phyloP scores from a whole-genome alignment of 225 moss, liverwort and hornwort species.

The Marchantia paleacea region DNA sequence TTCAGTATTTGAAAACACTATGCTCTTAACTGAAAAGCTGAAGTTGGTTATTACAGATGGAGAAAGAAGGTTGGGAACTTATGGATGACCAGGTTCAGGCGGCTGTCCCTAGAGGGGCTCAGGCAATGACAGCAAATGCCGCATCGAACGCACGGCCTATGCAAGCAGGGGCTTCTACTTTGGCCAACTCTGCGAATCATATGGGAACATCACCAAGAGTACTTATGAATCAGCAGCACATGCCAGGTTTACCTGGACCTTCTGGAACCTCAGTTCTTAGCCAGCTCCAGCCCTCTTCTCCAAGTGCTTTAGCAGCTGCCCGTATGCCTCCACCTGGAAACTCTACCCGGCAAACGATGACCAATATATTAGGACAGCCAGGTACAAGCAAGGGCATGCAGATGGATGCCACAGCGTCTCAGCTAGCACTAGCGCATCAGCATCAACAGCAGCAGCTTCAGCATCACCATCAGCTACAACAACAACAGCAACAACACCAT shows the following conservation, averaged over 20 bases:
- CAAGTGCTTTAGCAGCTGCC: constrained; percentile 77
- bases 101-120: constrained; percentile 56
- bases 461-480: constrained; percentile 26
- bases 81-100: constrained; percentile 83
- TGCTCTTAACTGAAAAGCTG: no score
- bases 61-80: constrained; percentile 93
- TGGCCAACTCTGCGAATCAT: constrained; percentile 67
- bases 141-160: constrained; percentile 95
- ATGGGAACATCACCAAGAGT: constrained; percentile 66
- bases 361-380: constrained; percentile 70
- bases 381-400: constrained; percentile 60
- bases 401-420: constrained; percentile 74
- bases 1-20: no score
- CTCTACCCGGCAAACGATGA: constrained; percentile 67
- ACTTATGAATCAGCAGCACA: constrained; percentile 66
- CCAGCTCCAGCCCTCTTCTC: constrained; percentile 89
- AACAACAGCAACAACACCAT: constrained; percentile 30
- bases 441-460: constrained; percentile 41
- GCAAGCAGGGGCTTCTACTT: constrained; percentile 93
- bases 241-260: constrained; percentile 60
- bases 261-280: constrained; percentile 56
- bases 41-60: constrained; percentile 50
- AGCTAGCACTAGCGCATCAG: constrained; percentile 52
- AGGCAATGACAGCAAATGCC: constrained; percentile 76
- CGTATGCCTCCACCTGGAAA: constrained; percentile 98